These are phyloP conservation scores for Petunia hybrid DNA, from an alignment of 305 asterid genomes.

Conservation along the genomic window DNA sequence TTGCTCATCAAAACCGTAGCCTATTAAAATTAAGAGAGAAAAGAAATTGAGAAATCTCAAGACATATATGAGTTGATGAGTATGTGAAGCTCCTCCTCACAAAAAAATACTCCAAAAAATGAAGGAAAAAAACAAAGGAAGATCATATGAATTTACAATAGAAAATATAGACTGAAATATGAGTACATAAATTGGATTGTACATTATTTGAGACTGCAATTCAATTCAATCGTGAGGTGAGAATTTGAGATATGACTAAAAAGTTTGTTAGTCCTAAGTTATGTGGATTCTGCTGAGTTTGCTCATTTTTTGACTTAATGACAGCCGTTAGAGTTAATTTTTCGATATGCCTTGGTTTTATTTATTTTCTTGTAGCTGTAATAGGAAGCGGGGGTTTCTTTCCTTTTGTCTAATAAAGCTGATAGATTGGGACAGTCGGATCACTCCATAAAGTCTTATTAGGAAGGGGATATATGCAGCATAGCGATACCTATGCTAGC, in stretches of 20 bases:
- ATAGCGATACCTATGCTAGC: too few relatives aligned
- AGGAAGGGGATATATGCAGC: too few relatives aligned
- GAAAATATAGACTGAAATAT: not conserved
- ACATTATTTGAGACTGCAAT: conserved; percentile 27
- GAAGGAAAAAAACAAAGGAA: not conserved
- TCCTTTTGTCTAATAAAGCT: too few relatives aligned
- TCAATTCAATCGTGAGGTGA: conserved; percentile 14
- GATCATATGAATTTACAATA: not conserved
- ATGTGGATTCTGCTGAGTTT: conserved; percentile 13
- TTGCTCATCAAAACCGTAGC: conserved; percentile 41
- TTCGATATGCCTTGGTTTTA: not conserved
- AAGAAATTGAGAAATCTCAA: not conserved
- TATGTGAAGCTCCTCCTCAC: not conserved
- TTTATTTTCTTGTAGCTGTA: too few relatives aligned
- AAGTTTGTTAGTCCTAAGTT: not conserved
- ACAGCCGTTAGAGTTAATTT: not conserved
- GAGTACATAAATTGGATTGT: conserved; percentile 24
- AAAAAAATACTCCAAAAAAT: not conserved
- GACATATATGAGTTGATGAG: not conserved
- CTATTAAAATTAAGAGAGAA: conserved; percentile 33
- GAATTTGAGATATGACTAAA: not conserved
- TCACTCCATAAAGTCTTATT: too few relatives aligned
- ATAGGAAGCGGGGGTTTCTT: too few relatives aligned
- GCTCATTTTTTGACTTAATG: not conserved
- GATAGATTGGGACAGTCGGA: too few relatives aligned